Percentiles rank a stretch among this genome's conserved stretches.
phyloP scores from a whole-genome alignment of 2,329 filamentous ascomycete genomes.

The Colletotrichum siamense region DNA sequence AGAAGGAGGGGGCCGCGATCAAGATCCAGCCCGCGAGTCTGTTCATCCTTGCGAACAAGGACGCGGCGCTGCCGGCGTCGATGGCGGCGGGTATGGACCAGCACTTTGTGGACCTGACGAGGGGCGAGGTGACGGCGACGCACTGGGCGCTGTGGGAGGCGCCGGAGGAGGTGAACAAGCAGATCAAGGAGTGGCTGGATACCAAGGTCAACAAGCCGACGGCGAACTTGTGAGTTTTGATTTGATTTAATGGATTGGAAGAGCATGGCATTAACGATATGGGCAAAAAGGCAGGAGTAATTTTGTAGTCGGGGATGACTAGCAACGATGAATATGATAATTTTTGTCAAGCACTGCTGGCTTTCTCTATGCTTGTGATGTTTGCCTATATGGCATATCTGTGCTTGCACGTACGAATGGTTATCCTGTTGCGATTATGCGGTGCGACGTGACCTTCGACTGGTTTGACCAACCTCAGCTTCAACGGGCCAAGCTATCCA shows the following conservation, averaged over 20 bases:
- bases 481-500: neutral
- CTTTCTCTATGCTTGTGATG: neutral
- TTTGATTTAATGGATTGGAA: neutral
- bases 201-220: slow-evolving; percentile 20
- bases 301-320: neutral
- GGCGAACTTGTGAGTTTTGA: slow-evolving; percentile 6
- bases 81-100: slow-evolving; percentile 77
- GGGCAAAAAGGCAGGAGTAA: neutral
- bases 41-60: slow-evolving; percentile 75
- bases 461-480: neutral
- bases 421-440: neutral
- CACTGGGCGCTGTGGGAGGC: slow-evolving; percentile 89
- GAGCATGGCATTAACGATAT: neutral
- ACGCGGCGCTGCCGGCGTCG: slow-evolving; percentile 73
- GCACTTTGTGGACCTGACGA: slow-evolving; percentile 68
- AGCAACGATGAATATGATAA: neutral
- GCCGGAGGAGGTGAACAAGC: slow-evolving; percentile 71
- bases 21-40: slow-evolving; percentile 69
- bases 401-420: neutral
- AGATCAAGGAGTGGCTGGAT: slow-evolving; percentile 72
- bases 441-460: neutral
- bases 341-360: neutral
- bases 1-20: slow-evolving; percentile 26
- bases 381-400: neutral
- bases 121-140: slow-evolving; percentile 67